Conservation (phyloP, 2,329 filamentous ascomycete genomes). For the Colletotrichum trifolii region DNA sequence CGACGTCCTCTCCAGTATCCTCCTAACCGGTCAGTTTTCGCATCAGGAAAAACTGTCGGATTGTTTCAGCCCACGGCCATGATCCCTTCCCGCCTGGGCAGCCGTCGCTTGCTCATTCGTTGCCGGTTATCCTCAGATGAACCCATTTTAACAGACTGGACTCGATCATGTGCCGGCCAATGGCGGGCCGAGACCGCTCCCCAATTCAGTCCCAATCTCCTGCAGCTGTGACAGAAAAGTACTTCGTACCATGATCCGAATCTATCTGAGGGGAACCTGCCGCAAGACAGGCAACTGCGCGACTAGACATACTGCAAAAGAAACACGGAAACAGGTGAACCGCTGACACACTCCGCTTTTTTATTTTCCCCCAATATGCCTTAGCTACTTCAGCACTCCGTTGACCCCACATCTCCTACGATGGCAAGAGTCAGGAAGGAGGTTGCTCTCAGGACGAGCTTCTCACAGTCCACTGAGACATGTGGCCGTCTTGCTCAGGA, state of each 20-base stretch:
- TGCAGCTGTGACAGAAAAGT: too few species aligned
- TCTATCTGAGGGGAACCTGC: too few species aligned
- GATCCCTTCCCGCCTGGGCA: slow-evolving; percentile 11
- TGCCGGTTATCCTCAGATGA: slow-evolving; percentile 20
- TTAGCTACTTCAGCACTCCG: neutral
- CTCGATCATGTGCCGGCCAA: slow-evolving; percentile 10
- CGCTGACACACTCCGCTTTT: neutral
- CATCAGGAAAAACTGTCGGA: slow-evolving; percentile 12
- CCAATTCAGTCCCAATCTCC: neutral
- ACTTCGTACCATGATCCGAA: too few species aligned
- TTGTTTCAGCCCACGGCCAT: slow-evolving; percentile 30
- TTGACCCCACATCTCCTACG: slow-evolving; percentile 8
- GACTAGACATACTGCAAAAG: too few species aligned
- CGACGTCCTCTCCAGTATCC: slow-evolving; percentile 17
- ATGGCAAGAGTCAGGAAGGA: slow-evolving; percentile 20
- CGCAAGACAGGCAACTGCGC: too few species aligned
- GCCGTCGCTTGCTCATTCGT: slow-evolving; percentile 21
- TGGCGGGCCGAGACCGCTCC: neutral
- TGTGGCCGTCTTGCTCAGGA: slow-evolving; percentile 25
- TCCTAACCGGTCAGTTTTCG: slow-evolving; percentile 16
- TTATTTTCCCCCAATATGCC: neutral
- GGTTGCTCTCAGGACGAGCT: slow-evolving; percentile 15
- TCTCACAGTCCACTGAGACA: slow-evolving; percentile 26
- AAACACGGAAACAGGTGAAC: too few species aligned
- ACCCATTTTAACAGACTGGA: slow-evolving; percentile 13